Conservation (phyloP, 179 eudicot species). For the Corrigiola litoralis region DNA sequence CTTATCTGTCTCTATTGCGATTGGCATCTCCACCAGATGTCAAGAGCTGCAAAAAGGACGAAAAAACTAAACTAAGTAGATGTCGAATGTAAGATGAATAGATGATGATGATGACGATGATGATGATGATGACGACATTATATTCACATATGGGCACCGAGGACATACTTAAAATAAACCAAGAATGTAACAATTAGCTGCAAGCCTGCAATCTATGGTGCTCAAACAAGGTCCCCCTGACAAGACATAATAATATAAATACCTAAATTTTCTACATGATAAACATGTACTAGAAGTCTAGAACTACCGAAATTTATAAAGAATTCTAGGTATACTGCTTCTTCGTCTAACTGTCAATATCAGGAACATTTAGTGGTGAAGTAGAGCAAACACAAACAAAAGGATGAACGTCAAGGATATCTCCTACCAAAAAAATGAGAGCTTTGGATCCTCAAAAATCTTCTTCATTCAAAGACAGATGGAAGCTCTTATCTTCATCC, state of each 20-base stretch:
- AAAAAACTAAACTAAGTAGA: neutral
- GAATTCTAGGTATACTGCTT: neutral
- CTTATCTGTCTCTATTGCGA: constrained; percentile 31
- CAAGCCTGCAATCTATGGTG: too few relatives aligned
- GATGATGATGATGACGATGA: neutral
- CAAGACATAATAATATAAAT: too few relatives aligned
- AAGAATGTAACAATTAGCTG: too few relatives aligned
- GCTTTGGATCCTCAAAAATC: neutral
- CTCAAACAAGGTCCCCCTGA: too few relatives aligned
- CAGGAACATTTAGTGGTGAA: too few relatives aligned
- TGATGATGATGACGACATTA: too few relatives aligned
- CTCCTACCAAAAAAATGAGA: neutral
- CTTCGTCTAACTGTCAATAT: neutral
- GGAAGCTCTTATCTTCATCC: too few relatives aligned
- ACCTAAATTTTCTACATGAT: too few relatives aligned
- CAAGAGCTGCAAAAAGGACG: constrained; percentile 13
- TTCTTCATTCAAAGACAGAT: neutral
- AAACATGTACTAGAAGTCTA: neutral
- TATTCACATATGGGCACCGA: too few relatives aligned
- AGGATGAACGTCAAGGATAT: neutral
- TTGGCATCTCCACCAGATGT: constrained; percentile 39
- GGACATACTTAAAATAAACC: too few relatives aligned
- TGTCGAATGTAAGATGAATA: too few relatives aligned
- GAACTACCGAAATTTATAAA: neutral
- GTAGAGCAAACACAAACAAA: too few relatives aligned